phyloP scores from a whole-genome alignment of 2,329 filamentous ascomycete species.

The Aspergillus oerlinghausenensis region DNA sequence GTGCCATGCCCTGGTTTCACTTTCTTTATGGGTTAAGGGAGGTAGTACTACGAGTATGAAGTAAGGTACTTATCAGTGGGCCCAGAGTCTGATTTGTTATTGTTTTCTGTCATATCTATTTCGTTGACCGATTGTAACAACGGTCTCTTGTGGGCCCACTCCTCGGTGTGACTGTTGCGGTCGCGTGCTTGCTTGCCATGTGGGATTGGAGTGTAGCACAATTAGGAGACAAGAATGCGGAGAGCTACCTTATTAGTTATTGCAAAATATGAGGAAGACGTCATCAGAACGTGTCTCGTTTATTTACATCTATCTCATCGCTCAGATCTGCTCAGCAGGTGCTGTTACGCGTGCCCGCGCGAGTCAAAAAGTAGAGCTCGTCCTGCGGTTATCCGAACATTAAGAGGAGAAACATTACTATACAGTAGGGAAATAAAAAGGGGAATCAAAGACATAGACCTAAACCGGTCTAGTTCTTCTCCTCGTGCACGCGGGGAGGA shows the following conservation, averaged over 20 bases:
- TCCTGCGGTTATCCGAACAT: conserved; percentile 1
- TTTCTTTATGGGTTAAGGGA: too few relatives aligned
- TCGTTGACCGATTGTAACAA: not conserved
- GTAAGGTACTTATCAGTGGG: not conserved
- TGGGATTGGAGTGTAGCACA: not conserved
- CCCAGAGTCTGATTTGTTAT: not conserved
- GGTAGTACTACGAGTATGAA: too few relatives aligned
- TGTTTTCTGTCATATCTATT: not conserved
- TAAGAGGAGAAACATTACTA: conserved; percentile 1
- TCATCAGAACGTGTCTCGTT: not conserved
- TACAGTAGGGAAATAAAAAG: conserved; percentile 1
- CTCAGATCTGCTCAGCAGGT: conserved; percentile 17
- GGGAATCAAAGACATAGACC: not conserved
- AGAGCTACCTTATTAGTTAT: not conserved
- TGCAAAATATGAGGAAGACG: not conserved
- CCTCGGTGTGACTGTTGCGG: not conserved
- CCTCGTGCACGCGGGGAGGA: conserved; percentile 1
- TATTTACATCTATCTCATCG: conserved; percentile 10
- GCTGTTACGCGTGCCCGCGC: not conserved
- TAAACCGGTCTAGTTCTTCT: conserved; percentile 10
- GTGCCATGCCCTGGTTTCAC: too few relatives aligned
- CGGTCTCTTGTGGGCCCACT: not conserved
- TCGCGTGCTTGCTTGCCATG: not conserved
- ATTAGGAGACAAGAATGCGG: not conserved
- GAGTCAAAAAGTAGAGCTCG: conserved; percentile 9